Evolutionary conservation across 441 rosid species (phyloP), one percentile per base, ranked within the genome.

Genomic region (Biscutella laevigata): DNA sequence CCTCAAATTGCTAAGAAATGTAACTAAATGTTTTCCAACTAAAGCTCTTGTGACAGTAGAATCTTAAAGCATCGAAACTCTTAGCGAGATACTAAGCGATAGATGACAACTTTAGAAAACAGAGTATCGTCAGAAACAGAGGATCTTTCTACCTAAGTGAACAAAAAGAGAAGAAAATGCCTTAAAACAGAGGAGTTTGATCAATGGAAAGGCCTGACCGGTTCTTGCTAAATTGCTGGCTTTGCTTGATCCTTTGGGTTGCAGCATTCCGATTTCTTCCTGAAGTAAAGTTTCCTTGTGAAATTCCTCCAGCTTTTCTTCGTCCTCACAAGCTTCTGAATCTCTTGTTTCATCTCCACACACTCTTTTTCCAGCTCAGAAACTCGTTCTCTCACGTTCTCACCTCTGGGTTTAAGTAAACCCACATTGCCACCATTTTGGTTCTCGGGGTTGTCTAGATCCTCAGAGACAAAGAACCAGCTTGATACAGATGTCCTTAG

Each of bases 301-400:
- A 86, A 80, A 45, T 64, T 54, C 71, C 57, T 76, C 86, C 86
- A 82, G 49, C 76, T 63, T 35, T 64, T 69, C 61, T 73, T 79
- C 1, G 73, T 41, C 70, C 69, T 69, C 33, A 59, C 78, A 41
- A 79, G 62, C 71, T 79, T 82, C 43, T 79, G 72, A 21, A 82
- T 71, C 49, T 82, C 89, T 47, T 77, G 71, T 62, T 74, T 79
- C 81, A 82, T 77, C 67, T 37, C 51, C 71, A 55, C 46, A 58
- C 89, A 82, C 63, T 82, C 85, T 56, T 77, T 79, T 43, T 82
- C 86, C 10, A 82, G 77, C 64, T 82, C 81, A 20, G 49, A 70
- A 57, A 82, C 82, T 3, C 77, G 65, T 17, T 82, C 80, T 53
- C 51, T 82, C 67, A 82, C 55, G 40, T 60, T 37, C 65, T 69